Percentiles rank a stretch among this genome's conserved stretches.
Conservation (phyloP, 768 basidiomycete genomes). For the Glaciozyma antarctica region DNA sequence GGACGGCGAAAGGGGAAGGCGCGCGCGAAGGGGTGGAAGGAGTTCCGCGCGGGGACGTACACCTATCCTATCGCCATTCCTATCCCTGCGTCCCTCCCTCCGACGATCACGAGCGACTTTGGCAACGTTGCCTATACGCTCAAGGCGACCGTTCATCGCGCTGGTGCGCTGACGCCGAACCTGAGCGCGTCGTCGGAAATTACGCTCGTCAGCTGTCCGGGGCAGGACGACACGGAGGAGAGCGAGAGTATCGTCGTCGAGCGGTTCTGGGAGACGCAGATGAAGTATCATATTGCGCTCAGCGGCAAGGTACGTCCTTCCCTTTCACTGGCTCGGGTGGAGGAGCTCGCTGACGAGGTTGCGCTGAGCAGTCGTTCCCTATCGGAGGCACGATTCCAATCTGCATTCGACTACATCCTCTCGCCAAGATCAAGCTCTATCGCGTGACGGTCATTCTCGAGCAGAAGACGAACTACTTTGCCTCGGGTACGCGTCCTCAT, state of each 20-base stretch:
- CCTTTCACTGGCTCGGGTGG: neutral
- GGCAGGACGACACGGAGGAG: constrained; percentile 79
- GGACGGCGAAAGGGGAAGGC: constrained; percentile 36
- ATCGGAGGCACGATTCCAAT: constrained; percentile 76
- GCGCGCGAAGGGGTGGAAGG: constrained; percentile 55
- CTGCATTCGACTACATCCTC: constrained; percentile 67
- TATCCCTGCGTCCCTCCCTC: constrained; percentile 69
- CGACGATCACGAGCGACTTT: constrained; percentile 61
- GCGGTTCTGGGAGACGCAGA: constrained; percentile 79
- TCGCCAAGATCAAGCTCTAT: constrained; percentile 73
- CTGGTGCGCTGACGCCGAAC: constrained; percentile 67
- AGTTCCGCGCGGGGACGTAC: constrained; percentile 68
- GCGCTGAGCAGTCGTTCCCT: constrained; percentile 65
- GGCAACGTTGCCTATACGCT: constrained; percentile 72
- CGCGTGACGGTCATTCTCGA: constrained; percentile 64
- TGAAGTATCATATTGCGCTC: constrained; percentile 38
- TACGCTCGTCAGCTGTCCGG: constrained; percentile 60
- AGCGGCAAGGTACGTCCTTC: constrained; percentile 29
- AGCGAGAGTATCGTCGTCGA: constrained; percentile 68
- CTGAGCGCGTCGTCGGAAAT: constrained; percentile 63
- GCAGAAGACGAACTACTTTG: constrained; percentile 48
- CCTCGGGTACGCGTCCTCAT: constrained; percentile 17
- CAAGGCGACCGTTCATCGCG: constrained; percentile 71
- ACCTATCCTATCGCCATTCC: constrained; percentile 88
- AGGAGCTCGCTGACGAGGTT: constrained; percentile 7